These are phyloP conservation scores for Alternaria hordeiaustralica DNA, from an alignment of 2,329 filamentous ascomycete species.

Conservation along the genomic window DNA sequence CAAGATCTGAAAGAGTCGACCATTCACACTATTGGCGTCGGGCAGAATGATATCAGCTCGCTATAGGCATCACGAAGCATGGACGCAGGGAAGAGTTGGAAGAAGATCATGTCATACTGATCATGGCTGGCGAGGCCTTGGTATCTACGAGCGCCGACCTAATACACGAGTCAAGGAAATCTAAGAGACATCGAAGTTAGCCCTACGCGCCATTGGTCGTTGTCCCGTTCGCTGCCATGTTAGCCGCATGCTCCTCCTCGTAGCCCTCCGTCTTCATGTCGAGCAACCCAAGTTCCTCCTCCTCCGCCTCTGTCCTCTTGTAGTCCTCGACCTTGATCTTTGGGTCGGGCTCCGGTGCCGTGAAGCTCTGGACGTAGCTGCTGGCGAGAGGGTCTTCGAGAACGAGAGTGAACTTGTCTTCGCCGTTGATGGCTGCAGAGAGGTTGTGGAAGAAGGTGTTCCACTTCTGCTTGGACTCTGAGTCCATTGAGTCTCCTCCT, in stretches of 20 bases:
- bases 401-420: slow-evolving; percentile 80
- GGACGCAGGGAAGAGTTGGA: not conserved
- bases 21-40: not conserved
- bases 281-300: slow-evolving; percentile 86
- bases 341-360: slow-evolving; percentile 79
- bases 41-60: not conserved
- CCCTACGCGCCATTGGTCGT: slow-evolving; percentile 24
- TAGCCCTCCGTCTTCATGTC: slow-evolving; percentile 96
- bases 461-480: slow-evolving; percentile 75
- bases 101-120: slow-evolving; percentile 18
- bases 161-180: slow-evolving; percentile 33
- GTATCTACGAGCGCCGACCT: slow-evolving; percentile 41
- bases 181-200: slow-evolving; percentile 9
- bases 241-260: slow-evolving; percentile 57
- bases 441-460: slow-evolving; percentile 79
- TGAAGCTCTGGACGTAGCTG: slow-evolving; percentile 91
- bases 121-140: slow-evolving; percentile 44
- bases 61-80: not conserved
- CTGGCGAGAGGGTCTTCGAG: slow-evolving; percentile 88
- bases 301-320: slow-evolving; percentile 85
- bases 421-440: slow-evolving; percentile 77
- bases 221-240: slow-evolving; percentile 22
- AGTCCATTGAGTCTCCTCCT: slow-evolving; percentile 80
- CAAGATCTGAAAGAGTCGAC: not conserved
- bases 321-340: slow-evolving; percentile 85